A percentile compares a stretch with the other conserved stretches of the same genome.
phyloP scores from a whole-genome alignment of 257 asterid species.

The Penstemon eatonii region DNA sequence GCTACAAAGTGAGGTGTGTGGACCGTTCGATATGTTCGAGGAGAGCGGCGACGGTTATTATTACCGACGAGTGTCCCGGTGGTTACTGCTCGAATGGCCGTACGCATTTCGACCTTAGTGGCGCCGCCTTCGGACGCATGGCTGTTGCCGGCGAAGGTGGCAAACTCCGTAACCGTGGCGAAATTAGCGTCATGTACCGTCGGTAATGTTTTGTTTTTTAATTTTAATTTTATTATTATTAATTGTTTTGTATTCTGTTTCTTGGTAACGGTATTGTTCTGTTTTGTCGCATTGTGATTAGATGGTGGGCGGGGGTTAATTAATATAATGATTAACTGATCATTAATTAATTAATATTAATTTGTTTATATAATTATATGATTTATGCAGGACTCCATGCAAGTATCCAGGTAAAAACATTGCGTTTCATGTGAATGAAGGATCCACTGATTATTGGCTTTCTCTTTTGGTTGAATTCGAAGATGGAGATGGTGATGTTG shows the following conservation, averaged over 20 bases:
- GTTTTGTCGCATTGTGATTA: conserved; percentile 44
- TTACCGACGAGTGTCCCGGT: conserved; percentile 95
- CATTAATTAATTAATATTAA: not conserved
- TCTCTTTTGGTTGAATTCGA: conserved; percentile 86
- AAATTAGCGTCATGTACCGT: conserved; percentile 67
- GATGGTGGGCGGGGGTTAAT: not conserved
- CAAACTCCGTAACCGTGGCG: conserved; percentile 85
- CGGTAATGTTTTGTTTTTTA: conserved; percentile 39
- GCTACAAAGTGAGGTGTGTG: conserved; percentile 79
- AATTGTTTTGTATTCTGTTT: not conserved
- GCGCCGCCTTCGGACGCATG: conserved; percentile 94
- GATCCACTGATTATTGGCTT: conserved; percentile 87
- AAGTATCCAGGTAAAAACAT: conserved; percentile 79
- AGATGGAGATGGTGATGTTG: conserved; percentile 91
- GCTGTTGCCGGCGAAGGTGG: conserved; percentile 74
- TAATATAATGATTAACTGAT: not conserved
- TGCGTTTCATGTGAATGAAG: conserved; percentile 91
- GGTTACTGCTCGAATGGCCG: conserved; percentile 68
- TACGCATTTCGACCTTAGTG: conserved; percentile 87
- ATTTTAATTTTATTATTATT: not conserved
- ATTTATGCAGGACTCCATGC: conserved; percentile 70
- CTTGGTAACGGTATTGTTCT: conserved; percentile 51
- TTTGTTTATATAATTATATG: not conserved
- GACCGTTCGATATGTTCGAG: conserved; percentile 86
- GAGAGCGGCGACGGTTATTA: conserved; percentile 86